Conservation (phyloP, 2,329 filamentous ascomycete species). For the Lojkania enalia region DNA sequence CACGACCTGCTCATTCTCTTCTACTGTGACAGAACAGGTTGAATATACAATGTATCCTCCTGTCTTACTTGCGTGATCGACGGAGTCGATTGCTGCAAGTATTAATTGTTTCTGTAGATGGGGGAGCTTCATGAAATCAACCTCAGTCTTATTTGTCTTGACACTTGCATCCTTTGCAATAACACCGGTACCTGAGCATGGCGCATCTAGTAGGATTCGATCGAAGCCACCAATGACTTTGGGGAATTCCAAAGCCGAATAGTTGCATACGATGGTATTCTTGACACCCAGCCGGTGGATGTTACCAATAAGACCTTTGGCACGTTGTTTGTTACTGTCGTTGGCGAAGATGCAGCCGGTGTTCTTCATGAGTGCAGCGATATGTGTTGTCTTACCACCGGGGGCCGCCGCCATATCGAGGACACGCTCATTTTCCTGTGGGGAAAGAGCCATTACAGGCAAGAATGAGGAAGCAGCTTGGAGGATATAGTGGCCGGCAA, state of each 20-base stretch:
- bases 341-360: constrained; percentile 95
- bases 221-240: constrained; percentile 95
- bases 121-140: constrained; percentile 89
- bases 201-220: constrained; percentile 88
- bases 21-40: constrained; percentile 90
- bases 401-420: constrained; percentile 95
- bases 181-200: constrained; percentile 94
- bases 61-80: constrained; percentile 87
- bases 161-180: constrained; percentile 96
- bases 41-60: constrained; percentile 97
- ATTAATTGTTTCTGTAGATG: constrained; percentile 95
- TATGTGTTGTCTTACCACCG: constrained; percentile 94
- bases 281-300: constrained; percentile 91
- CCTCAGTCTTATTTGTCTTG: constrained; percentile 97
- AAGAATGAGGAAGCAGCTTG: constrained; percentile 97
- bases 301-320: constrained; percentile 95
- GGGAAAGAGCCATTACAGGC: constrained; percentile 94
- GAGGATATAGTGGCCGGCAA: constrained; percentile 96
- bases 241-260: constrained; percentile 92
- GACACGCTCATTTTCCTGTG: constrained; percentile 87
- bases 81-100: constrained; percentile 90
- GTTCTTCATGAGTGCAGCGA: constrained; percentile 97
- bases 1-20: constrained; percentile 92
- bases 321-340: constrained; percentile 89
- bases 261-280: constrained; percentile 94